Percentiles rank a stretch among this genome's conserved stretches.
Evolutionary conservation across 225 moss, liverwort and hornwort species (phyloP).

Genomic region (Bryum argenteum): DNA sequence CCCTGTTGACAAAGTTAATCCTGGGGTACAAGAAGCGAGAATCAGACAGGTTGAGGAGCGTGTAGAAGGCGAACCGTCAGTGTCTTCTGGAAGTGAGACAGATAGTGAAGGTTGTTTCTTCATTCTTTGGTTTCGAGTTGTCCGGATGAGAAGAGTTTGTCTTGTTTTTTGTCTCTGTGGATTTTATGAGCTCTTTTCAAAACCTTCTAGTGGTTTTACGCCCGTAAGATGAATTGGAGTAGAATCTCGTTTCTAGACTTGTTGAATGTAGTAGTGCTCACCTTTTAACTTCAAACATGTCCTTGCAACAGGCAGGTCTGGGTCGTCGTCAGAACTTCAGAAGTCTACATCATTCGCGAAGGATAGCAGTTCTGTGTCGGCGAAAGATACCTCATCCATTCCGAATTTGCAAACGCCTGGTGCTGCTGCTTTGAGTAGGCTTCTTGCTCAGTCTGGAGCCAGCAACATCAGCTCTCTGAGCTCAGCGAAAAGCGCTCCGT

Average conservation of each 20-base stretch:
- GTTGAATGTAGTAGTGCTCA: not conserved
- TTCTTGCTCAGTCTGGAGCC: slow-evolving; percentile 43
- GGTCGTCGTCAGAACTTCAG: slow-evolving; percentile 31
- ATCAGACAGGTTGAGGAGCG: slow-evolving; percentile 45
- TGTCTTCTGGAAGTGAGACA: slow-evolving; percentile 56
- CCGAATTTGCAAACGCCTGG: slow-evolving; percentile 42
- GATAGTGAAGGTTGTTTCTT: slow-evolving; percentile 45
- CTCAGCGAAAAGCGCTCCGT: slow-evolving; percentile 55
- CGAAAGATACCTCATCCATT: slow-evolving; percentile 23
- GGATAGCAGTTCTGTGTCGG: slow-evolving; percentile 32
- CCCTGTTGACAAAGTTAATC: slow-evolving; percentile 31
- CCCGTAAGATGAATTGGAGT: not conserved
- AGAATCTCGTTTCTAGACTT: no score
- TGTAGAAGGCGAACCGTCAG: slow-evolving; percentile 39
- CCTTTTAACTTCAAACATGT: slow-evolving; percentile 19
- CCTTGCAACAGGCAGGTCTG: slow-evolving; percentile 36
- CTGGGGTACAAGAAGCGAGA: slow-evolving; percentile 26
- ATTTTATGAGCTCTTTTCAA: slow-evolving; percentile 13
- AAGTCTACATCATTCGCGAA: slow-evolving; percentile 28
- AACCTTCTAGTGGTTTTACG: slow-evolving; percentile 24
- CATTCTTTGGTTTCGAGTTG: slow-evolving; percentile 26
- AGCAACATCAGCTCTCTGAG: slow-evolving; percentile 40
- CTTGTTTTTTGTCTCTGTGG: slow-evolving; percentile 18
- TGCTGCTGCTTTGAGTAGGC: slow-evolving; percentile 52
- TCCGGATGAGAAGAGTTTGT: slow-evolving; percentile 15